Conservation (phyloP, 1,284 basidiomycete species). For the Tilletia horrida region DNA sequence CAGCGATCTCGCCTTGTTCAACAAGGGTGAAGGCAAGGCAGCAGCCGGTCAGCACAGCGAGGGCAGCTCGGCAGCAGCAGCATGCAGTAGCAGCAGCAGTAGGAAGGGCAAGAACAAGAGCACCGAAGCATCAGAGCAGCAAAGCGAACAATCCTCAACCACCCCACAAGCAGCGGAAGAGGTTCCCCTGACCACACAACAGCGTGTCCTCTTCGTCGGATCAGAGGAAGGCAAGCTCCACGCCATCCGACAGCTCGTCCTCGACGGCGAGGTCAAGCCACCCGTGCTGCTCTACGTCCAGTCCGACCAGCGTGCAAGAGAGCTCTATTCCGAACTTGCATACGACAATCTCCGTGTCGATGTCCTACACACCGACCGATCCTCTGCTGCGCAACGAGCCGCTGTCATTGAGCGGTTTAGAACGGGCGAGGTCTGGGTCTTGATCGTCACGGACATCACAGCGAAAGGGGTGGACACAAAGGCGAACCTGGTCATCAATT, state of each 20-base stretch:
- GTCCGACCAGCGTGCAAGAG: conserved; percentile 82
- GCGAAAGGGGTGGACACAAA: conserved; percentile 97
- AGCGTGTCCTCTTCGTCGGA: conserved; percentile 84
- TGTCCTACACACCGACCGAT: conserved; percentile 84
- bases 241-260: conserved; percentile 72
- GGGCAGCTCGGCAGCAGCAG: not conserved
- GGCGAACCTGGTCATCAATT: conserved; percentile 90
- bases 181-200: conserved; percentile 49
- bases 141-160: no score
- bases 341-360: conserved; percentile 84
- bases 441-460: conserved; percentile 56
- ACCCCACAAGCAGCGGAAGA: not conserved
- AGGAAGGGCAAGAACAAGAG: conserved; percentile 9
- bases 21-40: not conserved
- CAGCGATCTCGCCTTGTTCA: conserved; percentile 11
- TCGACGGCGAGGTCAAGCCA: conserved; percentile 76
- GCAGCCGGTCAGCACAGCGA: not conserved
- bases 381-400: conserved; percentile 73
- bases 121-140: not conserved
- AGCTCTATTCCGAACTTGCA: conserved; percentile 79
- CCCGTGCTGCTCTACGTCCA: conserved; percentile 92
- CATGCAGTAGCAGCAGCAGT: not conserved
- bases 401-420: conserved; percentile 71
- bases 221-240: conserved; percentile 86
- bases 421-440: conserved; percentile 59